A percentile compares a stretch with the other conserved stretches of the same genome.
Conservation (phyloP, 2,329 filamentous ascomycete species). For the Penicillium sp. region DNA sequence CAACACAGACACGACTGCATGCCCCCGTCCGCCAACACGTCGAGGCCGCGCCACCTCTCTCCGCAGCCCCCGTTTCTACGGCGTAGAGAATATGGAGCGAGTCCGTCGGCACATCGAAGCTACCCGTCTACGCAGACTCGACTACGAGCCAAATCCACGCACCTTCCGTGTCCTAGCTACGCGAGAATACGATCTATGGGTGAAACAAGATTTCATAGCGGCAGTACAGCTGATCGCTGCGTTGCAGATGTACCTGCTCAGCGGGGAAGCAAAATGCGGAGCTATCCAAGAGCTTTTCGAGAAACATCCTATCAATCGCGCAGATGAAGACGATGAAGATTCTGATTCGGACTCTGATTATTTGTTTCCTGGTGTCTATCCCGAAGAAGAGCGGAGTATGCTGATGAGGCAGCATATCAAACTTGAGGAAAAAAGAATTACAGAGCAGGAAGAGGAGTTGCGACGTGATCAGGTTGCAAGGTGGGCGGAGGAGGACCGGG, state of each 20-base stretch:
- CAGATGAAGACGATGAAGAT: constrained; percentile 1
- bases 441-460: neutral
- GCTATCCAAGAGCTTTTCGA: constrained; percentile 16
- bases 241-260: constrained; percentile 28
- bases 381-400: neutral
- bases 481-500: neutral
- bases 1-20: neutral
- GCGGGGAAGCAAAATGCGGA: constrained; percentile 26
- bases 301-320: neutral
- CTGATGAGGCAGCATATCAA: neutral
- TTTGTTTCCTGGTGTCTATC: neutral
- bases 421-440: neutral
- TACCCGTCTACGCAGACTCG: constrained; percentile 10
- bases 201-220: constrained; percentile 17
- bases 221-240: constrained; percentile 21
- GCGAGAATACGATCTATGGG: constrained; percentile 31
- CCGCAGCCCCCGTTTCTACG: constrained; percentile 15
- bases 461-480: neutral
- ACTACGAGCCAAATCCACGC: constrained; percentile 15
- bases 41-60: neutral
- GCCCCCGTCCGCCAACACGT: neutral
- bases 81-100: constrained; percentile 14
- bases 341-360: neutral
- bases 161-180: constrained; percentile 26
- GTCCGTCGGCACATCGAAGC: constrained; percentile 18